A percentile compares a stretch with the other conserved stretches of the same genome.
phyloP scores from a whole-genome alignment of 345 rosid species.

The Conringia planisiliqua region DNA sequence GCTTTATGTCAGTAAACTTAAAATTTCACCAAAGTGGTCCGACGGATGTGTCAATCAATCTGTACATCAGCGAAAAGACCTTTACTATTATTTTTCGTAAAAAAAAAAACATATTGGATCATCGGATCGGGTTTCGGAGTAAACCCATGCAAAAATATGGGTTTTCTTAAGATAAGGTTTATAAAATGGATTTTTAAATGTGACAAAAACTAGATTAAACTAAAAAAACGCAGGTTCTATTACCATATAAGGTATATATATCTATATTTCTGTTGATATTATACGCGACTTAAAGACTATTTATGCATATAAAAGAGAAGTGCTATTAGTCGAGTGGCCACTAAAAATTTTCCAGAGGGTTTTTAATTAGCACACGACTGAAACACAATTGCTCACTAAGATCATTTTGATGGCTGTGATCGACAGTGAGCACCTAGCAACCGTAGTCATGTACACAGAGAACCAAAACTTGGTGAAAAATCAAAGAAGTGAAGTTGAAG shows the following conservation, averaged over 20 bases:
- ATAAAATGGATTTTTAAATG: background rate
- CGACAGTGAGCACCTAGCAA: background rate
- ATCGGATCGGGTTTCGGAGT: background rate
- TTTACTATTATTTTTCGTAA: background rate
- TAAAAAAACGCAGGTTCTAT: background rate
- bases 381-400: background rate
- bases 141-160: constrained; percentile 1
- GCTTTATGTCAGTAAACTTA: constrained; percentile 27
- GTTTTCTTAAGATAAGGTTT: background rate
- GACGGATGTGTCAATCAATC: constrained; percentile 39
- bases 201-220: background rate
- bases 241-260: constrained; percentile 5
- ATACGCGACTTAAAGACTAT: background rate
- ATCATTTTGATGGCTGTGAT: background rate
- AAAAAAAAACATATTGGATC: background rate
- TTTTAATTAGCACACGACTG: constrained; percentile 11
- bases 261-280: background rate
- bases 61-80: constrained; percentile 43
- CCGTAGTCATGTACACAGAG: constrained; percentile 1
- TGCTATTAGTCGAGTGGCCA: constrained; percentile 29
- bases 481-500: constrained; percentile 14
- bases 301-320: constrained; percentile 4
- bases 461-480: background rate
- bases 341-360: background rate
- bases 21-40: constrained; percentile 31